phyloP scores from a whole-genome alignment of 176 grass and related monocot species.

The Saccharum officinarum region DNA sequence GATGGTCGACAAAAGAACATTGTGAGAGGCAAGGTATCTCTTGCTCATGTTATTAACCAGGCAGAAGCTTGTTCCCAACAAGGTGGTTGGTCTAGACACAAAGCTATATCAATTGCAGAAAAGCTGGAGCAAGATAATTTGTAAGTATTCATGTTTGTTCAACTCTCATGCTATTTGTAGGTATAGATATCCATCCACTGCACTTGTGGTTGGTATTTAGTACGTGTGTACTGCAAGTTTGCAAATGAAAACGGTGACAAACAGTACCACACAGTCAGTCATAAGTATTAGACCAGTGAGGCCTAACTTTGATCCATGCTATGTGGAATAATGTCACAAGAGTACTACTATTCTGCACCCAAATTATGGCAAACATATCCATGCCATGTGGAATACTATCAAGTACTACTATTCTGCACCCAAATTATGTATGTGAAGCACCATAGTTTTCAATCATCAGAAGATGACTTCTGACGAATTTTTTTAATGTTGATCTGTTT shows the following conservation, averaged over 20 bases:
- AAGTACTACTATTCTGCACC: not conserved
- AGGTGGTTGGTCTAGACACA: conserved; percentile 74
- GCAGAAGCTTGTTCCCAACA: conserved; percentile 55
- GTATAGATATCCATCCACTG: not conserved
- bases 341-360: too few species aligned
- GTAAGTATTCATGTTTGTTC: conserved; percentile 56
- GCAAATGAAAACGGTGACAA: not conserved
- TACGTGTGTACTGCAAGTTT: not conserved
- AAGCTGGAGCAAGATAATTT: conserved; percentile 94
- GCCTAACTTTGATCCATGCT: not conserved
- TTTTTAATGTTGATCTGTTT: conserved; percentile 32
- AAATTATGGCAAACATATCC: not conserved
- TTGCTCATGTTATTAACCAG: conserved; percentile 85
- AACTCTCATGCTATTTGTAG: not conserved
- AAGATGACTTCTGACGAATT: not conserved
- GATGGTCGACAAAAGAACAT: conserved; percentile 42
- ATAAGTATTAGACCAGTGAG: not conserved
- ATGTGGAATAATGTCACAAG: not conserved
- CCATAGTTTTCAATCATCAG: conserved; percentile 13
- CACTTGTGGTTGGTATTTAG: not conserved
- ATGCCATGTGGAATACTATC: not conserved
- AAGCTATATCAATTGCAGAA: conserved; percentile 78
- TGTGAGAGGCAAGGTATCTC: conserved; percentile 69
- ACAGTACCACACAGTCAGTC: not conserved
- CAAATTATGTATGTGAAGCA: not conserved